Percentiles rank a stretch among this genome's conserved stretches.
These are phyloP conservation scores for Sisymbrium altissimum DNA, from an alignment of 345 rosid species.

Conservation along the genomic window DNA sequence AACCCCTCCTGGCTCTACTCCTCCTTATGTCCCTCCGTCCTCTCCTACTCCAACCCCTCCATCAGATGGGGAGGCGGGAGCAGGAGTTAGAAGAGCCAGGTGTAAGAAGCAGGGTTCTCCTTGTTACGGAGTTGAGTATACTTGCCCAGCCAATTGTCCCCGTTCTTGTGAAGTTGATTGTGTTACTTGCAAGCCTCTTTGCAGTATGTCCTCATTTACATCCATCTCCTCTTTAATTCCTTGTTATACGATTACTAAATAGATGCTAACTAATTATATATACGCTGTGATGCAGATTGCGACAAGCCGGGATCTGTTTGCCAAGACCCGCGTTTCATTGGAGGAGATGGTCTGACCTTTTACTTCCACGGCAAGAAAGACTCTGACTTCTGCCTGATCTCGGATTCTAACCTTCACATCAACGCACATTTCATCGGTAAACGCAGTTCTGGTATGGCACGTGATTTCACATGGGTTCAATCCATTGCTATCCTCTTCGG, in stretches of 20 bases:
- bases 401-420: conserved; percentile 52
- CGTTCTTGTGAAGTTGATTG: conserved; percentile 56
- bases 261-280: not conserved
- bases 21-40: conserved; percentile 14
- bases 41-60: conserved; percentile 7
- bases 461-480: conserved; percentile 68
- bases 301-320: conserved; percentile 58
- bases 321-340: conserved; percentile 68
- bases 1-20: conserved; percentile 1
- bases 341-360: conserved; percentile 63
- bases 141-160: conserved; percentile 51
- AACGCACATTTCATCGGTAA: conserved; percentile 57
- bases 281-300: conserved; percentile 38
- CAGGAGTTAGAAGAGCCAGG: conserved; percentile 31
- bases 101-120: conserved; percentile 39
- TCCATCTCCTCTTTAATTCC: not conserved
- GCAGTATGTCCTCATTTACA: conserved; percentile 38
- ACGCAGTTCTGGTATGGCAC: conserved; percentile 42
- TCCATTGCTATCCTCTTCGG: conserved; percentile 49
- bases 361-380: conserved; percentile 75
- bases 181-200: conserved; percentile 56
- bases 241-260: not conserved
- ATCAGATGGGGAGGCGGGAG: conserved; percentile 16
- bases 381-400: conserved; percentile 48
- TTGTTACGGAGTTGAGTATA: conserved; percentile 42